These are phyloP conservation scores for Hondaea fermentalgiana DNA, from an alignment of 108 stramenopile genomes.

Conservation along the genomic window DNA sequence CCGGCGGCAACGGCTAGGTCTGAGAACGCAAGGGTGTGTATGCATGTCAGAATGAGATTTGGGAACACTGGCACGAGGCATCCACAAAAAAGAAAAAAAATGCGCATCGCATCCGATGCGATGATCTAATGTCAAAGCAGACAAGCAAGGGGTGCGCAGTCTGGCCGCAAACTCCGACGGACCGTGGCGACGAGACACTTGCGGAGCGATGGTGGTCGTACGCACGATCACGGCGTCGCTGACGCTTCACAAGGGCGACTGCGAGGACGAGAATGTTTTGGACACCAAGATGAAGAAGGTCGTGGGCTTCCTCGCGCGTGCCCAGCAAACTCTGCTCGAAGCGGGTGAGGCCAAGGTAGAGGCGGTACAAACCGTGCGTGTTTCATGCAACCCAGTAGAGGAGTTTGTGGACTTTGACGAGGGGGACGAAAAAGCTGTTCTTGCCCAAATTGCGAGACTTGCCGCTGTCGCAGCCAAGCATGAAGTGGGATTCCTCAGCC, in stretches of 20 bases:
- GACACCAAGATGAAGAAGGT: background rate
- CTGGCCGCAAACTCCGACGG: no score
- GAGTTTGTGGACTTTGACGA: background rate
- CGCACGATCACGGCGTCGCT: constrained; percentile 10
- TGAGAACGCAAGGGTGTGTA: no score
- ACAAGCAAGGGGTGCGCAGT: no score
- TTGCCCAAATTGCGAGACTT: background rate
- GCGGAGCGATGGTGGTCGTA: background rate
- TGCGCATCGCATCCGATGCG: no score
- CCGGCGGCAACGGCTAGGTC: no score
- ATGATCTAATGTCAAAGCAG: no score
- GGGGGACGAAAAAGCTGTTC: background rate
- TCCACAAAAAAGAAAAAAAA: no score
- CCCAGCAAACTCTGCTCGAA: background rate
- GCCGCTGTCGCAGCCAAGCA: background rate
- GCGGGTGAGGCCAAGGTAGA: background rate
- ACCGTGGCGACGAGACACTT: background rate
- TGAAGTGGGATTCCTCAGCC: background rate
- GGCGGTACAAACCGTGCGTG: constrained; percentile 15
- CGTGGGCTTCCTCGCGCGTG: background rate
- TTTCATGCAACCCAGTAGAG: constrained; percentile 7
- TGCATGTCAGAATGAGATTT: no score
- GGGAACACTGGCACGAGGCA: no score
- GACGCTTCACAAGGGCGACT: background rate
- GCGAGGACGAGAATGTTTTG: background rate